Percentiles rank a stretch among this genome's conserved stretches.
Evolutionary conservation across 257 asterid genomes (phyloP).

Genomic region (Perilla frutescens): DNA sequence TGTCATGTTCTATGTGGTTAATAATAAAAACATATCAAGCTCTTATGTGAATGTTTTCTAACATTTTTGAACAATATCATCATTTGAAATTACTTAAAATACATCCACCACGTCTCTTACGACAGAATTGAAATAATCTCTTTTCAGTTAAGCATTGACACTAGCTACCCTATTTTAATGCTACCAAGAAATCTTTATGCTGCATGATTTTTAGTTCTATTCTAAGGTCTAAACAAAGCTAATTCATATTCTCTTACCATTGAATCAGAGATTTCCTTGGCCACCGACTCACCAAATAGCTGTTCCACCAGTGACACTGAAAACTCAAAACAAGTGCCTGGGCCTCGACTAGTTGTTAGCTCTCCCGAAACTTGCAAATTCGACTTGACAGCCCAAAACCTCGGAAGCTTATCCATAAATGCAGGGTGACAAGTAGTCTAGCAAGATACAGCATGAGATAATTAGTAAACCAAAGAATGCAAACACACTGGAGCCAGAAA

Average conservation of each 20-base stretch:
- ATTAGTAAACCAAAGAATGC: slow-evolving; percentile 34
- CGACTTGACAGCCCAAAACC: slow-evolving; percentile 83
- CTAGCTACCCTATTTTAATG: neutral
- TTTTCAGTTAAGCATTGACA: neutral
- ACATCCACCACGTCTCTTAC: neutral
- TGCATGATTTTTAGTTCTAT: neutral
- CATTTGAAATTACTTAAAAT: neutral
- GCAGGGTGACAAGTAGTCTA: slow-evolving; percentile 98
- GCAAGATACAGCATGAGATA: slow-evolving; percentile 35
- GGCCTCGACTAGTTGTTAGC: slow-evolving; percentile 96
- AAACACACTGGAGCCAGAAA: neutral
- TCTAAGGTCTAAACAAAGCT: neutral
- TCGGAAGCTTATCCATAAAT: slow-evolving; percentile 76
- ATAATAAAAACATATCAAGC: neutral
- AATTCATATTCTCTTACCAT: slow-evolving; percentile 52
- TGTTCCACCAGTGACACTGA: slow-evolving; percentile 80
- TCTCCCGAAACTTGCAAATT: slow-evolving; percentile 81
- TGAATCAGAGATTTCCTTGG: slow-evolving; percentile 60
- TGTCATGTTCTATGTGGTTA: neutral
- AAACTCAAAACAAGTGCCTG: slow-evolving; percentile 83
- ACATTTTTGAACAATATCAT: neutral
- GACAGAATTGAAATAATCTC: neutral
- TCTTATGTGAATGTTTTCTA: neutral
- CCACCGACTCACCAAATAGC: slow-evolving; percentile 77
- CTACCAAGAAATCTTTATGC: neutral